These are phyloP conservation scores for Taiozyma sp. DNA, from an alignment of 1,139 yeast species.

Conservation along the genomic window DNA sequence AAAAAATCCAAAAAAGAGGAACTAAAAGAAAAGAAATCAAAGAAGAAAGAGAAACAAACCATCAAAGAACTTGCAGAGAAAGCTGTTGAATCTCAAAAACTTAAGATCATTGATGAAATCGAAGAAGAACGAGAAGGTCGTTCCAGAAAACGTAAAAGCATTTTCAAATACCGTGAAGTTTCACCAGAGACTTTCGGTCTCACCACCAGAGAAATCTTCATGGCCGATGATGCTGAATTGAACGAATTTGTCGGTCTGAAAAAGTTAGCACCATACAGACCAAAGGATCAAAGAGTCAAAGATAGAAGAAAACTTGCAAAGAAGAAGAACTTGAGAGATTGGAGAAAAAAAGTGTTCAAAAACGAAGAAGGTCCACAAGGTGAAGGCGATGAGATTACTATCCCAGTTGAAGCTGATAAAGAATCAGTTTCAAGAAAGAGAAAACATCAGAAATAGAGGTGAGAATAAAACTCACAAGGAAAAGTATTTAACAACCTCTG, in stretches of 20 bases:
- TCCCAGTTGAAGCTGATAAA: constrained; percentile 30
- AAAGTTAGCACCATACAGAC: constrained; percentile 90
- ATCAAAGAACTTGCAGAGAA: constrained; percentile 66
- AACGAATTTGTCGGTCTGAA: constrained; percentile 84
- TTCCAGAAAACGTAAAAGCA: constrained; percentile 34
- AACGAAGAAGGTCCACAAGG: constrained; percentile 53
- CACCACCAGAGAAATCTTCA: constrained; percentile 76
- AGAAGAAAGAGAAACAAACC: constrained; percentile 58
- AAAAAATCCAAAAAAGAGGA: constrained; percentile 47
- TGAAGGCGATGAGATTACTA: constrained; percentile 38
- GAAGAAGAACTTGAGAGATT: constrained; percentile 76
- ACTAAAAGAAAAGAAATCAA: constrained; percentile 50
- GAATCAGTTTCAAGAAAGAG: neutral
- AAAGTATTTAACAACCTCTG: neutral
- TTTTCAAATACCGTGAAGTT: constrained; percentile 87
- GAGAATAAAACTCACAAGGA: neutral
- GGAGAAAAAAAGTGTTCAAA: constrained; percentile 83
- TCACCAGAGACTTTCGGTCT: constrained; percentile 94
- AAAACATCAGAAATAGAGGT: neutral
- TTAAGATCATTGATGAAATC: constrained; percentile 51
- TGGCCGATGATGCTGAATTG: constrained; percentile 85
- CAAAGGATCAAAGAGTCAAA: constrained; percentile 64
- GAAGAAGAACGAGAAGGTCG: constrained; percentile 59
- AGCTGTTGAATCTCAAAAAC: constrained; percentile 55
- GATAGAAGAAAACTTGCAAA: constrained; percentile 85